Conservation (phyloP, 345 rosid species). For the Hibiscus syriacus region DNA sequence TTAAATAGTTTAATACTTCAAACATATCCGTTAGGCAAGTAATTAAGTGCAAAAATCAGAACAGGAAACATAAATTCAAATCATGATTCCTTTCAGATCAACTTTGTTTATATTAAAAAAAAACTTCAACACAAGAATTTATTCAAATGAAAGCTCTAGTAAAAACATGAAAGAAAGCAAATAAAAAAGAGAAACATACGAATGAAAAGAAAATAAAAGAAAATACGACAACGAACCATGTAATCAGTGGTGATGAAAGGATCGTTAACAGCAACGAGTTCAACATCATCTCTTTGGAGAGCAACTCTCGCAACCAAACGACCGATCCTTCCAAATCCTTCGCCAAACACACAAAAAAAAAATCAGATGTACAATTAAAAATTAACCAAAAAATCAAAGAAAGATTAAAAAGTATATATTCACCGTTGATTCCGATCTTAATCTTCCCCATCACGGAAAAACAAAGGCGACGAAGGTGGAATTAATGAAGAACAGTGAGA, state of each 20-base stretch:
- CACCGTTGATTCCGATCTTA: slow-evolving; percentile 65
- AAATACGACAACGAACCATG: slow-evolving; percentile 28
- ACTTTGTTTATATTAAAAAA: background rate
- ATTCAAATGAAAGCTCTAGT: background rate
- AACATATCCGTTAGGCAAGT: background rate
- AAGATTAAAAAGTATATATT: background rate
- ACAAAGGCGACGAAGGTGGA: background rate
- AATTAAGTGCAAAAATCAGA: background rate
- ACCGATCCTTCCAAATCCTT: slow-evolving; percentile 77
- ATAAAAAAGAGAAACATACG: background rate
- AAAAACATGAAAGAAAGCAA: background rate
- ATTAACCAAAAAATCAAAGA: background rate
- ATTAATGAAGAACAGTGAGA: background rate
- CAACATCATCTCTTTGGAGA: slow-evolving; percentile 57
- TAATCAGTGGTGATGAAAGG: slow-evolving; percentile 67
- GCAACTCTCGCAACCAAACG: slow-evolving; percentile 69
- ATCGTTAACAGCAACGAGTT: slow-evolving; percentile 71
- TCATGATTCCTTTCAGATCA: background rate
- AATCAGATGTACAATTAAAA: background rate
- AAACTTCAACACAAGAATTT: background rate
- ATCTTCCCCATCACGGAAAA: slow-evolving; percentile 38
- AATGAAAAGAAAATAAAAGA: background rate
- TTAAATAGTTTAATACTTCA: background rate
- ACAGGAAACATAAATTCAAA: background rate
- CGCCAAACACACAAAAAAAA: background rate